These are phyloP conservation scores for Penicillium sp. DNA, from an alignment of 2,329 filamentous ascomycete species.

Conservation along the genomic window DNA sequence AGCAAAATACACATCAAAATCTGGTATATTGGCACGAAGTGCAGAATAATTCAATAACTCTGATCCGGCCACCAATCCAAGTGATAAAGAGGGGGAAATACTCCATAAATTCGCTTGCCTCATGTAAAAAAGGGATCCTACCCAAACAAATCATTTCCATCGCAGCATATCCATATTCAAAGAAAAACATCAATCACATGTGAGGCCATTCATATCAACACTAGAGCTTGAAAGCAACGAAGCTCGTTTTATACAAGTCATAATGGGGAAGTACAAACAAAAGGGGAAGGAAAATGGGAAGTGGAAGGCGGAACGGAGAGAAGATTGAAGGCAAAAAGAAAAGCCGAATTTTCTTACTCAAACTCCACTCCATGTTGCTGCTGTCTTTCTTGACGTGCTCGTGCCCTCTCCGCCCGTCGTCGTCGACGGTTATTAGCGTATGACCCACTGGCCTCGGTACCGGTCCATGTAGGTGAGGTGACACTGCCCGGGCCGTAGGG, in stretches of 20 bases:
- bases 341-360: slow-evolving; percentile 35
- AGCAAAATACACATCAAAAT: neutral
- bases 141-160: slow-evolving; percentile 12
- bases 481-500: slow-evolving; percentile 47
- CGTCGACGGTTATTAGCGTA: slow-evolving; percentile 60
- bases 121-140: slow-evolving; percentile 4
- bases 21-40: neutral
- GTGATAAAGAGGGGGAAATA: neutral
- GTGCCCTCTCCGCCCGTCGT: slow-evolving; percentile 57
- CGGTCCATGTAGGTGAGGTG: slow-evolving; percentile 50
- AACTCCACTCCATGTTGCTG: slow-evolving; percentile 54
- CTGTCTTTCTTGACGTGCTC: slow-evolving; percentile 50
- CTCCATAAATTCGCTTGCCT: slow-evolving; percentile 20
- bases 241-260: slow-evolving; percentile 25
- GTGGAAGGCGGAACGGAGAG: neutral
- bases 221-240: slow-evolving; percentile 4
- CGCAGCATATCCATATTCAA: slow-evolving; percentile 6
- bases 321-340: no score
- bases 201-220: slow-evolving; percentile 19
- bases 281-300: neutral
- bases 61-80: slow-evolving; percentile 1
- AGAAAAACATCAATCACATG: slow-evolving; percentile 14
- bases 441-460: slow-evolving; percentile 53
- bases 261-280: slow-evolving; percentile 10
- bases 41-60: neutral